Evolutionary conservation across 768 basidiomycete species (phyloP), one percentile per base, ranked within the genome.

Genomic region (Saitozyma podzolica): DNA sequence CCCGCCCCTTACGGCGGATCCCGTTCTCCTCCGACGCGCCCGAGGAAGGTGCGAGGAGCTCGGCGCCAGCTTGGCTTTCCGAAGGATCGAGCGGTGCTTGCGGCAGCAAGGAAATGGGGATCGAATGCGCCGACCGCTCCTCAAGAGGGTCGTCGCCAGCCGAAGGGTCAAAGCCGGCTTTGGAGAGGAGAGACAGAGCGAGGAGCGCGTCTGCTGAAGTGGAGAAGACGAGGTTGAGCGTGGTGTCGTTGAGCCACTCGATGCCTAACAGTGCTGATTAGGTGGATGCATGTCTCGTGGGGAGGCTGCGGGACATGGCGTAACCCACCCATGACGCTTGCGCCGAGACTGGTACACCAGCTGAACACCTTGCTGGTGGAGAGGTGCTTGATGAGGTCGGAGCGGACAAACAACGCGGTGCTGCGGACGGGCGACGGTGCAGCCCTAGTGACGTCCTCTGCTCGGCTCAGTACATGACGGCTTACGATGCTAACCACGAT

Each of bases 201-300:
- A 76, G 56, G 8, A 76, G 60, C 13, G 76, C 62, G 7, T 69
- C 63, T 8, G 66, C 59, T 7, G 74, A 63, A n/a, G 67, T 64
- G 13, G 66, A 59, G 59, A 76, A 79, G 20, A 79, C 55, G 53
- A 79, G 63, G 40, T 66, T 61, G 11, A 79, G 62, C 7, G 70
- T 72, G 3, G 69, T 70, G 54, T 79, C 78, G 61, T 76, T 77
- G 6, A 79, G 69, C 78, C 78, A 79, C 69, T 79, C 78, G 54
- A 79, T 74, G 42, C 77, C 77, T 76, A 17, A 20, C 7, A 20
- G 37, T 45, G 16, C 50, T 43, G 37, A n/a, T 40, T 20, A 39
- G 19, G 29, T 5, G 29, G 29, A 29, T 29, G 5, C 29, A 5
- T 29, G 2, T 62, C 50, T 57, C 39, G 9, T 20, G 7, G 47